These are phyloP conservation scores for Coemansia asiatica DNA, from an alignment of 192 early-diverging fungal genomes.

Conservation along the genomic window DNA sequence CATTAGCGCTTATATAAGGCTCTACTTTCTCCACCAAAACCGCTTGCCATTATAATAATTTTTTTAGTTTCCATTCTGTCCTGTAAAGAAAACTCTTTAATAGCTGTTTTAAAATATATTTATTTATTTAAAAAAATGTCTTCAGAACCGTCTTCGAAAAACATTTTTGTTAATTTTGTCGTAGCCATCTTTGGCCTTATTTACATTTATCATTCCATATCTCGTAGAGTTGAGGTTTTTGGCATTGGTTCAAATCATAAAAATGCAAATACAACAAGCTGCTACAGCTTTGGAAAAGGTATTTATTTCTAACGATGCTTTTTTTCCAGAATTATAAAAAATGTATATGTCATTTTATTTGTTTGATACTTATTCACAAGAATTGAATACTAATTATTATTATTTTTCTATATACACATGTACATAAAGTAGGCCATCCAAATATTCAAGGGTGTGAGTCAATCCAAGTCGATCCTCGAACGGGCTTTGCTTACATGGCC, in stretches of 20 bases:
- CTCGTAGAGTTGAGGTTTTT: conserved; percentile 31
- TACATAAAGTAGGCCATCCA: conserved; percentile 27
- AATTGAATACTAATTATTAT: background rate
- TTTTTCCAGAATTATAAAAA: no score
- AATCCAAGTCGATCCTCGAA: conserved; percentile 56
- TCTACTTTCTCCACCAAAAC: conserved; percentile 1
- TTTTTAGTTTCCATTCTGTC: background rate
- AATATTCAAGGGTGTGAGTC: conserved; percentile 61
- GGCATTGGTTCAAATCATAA: conserved; percentile 34
- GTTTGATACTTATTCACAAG: background rate
- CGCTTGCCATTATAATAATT: background rate
- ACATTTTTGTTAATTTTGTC: conserved; percentile 29
- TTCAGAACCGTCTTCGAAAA: conserved; percentile 18
- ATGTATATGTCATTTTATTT: background rate
- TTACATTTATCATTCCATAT: conserved; percentile 25
- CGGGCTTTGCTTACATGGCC: conserved; percentile 59
- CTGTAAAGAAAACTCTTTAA: background rate
- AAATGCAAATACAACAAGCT: conserved; percentile 35
- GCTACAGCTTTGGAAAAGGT: conserved; percentile 49
- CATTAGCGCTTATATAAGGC: background rate
- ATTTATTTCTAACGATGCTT: background rate
- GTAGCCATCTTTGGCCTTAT: conserved; percentile 20
- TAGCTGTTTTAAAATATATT: background rate
- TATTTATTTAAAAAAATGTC: background rate
- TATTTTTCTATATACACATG: background rate